Base-by-base conservation (phyloP, 495 filamentous ascomycete species). In the Aspergillus avenaceus region DNA sequence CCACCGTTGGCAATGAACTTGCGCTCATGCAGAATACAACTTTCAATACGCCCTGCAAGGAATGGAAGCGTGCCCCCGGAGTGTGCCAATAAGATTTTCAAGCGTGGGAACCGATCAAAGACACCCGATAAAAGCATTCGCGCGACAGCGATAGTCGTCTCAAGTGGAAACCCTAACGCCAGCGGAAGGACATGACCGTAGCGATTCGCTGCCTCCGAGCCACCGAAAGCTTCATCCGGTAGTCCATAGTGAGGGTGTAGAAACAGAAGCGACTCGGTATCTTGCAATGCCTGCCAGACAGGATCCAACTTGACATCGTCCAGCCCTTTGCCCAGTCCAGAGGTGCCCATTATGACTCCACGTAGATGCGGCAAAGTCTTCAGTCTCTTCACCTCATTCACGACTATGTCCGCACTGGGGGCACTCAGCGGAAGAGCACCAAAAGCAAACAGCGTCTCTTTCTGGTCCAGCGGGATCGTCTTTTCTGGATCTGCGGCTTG, bases 201-300 rank as follows among this genome's bases (percentile, higher is more conserved):
- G 23, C 84, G 72, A 8, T 77, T 77, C 12, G 58, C 69, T 0
- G 53, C 61, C 29, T 70, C 70, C 0, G 70, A 19, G 2, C 75
- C 75, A 0, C 92, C 92, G 67, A 85, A 96, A 8, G 95, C 90
- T 14, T 79, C 76, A 43, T 76, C 75, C 0, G 89, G 91, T 0
- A 97, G 76, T 3, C 92, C 92, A 62, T 97, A 96, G 67, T 97
- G 92, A 27, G 92, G 92, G 65, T 97, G 92, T 13, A 97, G 68
- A 69, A 97, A 97, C 21, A 95, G 67, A 13, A 89, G 67, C 19
- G 84, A 70, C 29, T 74, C 60, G 0, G 78, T 77, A 28, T 81
- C 76, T 38, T 88, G 75, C 2, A 97, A 66, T 0, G 85, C 83
- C 4, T 67, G 59, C 71, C 87, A 90, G 23, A 97, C 76, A 0